Evolutionary conservation across 495 filamentous ascomycete species (phyloP), one percentile per base, ranked within the genome.

Genomic region (Viridothelium virens): DNA sequence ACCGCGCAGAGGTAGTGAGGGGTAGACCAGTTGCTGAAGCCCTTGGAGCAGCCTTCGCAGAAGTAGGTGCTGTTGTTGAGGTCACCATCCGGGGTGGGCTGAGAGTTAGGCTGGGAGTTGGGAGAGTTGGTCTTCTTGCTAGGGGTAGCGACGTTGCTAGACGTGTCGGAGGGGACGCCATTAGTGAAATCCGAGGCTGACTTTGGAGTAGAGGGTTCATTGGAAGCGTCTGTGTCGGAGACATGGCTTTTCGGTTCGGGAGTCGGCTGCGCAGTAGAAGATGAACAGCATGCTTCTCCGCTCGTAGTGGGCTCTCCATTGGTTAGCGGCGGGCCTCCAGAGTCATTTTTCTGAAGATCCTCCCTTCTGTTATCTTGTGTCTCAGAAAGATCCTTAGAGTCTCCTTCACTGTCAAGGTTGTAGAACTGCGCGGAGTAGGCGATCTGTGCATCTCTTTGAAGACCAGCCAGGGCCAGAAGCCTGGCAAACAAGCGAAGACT

Each of bases 91-190:
- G 16, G 48, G n/a, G 2, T 16, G 48, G n/a, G 48, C 48, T 53
- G 10, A 1, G 41, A 46, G 41, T 46, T 1, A 1, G 16, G 41
- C 41, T 46, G 9, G 48, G 48, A 53, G 48, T 53, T 53, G 48
- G 48, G 48, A 36, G 53, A 59, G 31, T 59, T 4, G 53, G 14
- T 33, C 31, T 1, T 53, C 16, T 59, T 59, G 4, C 18, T 59
- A 4, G 31, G n/a, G 53, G 53, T 14, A 34, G 4, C 89, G 53
- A 31, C 1, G 53, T 36, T 59, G 53, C 6, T 36, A 36, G 53
- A 34, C 6, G 25, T 14, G 53, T 59, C 31, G 53, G 53, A 59
- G 31, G 6, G 5, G 53, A 53, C 48, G 48, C 48, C 48, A 53
- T 53, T 53, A 1, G 48, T 53, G 10, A 5, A 18, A 53, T 59